A percentile compares a stretch with the other conserved stretches of the same genome.
Evolutionary conservation across 257 asterid genomes (phyloP).

Genomic region (Przewalskia tangutica): DNA sequence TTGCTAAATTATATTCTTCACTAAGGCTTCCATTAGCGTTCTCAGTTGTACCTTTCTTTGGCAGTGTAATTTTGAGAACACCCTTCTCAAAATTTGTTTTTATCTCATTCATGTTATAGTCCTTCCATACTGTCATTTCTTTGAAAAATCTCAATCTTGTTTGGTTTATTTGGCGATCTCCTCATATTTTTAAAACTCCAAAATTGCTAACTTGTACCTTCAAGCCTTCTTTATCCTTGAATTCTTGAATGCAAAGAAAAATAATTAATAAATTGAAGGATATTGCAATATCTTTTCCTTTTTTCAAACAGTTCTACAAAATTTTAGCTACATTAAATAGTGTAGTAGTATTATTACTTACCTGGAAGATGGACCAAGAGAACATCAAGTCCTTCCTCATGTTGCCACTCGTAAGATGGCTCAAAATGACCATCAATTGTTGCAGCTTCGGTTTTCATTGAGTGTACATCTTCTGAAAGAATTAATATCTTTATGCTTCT

Average conservation of each 20-base stretch:
- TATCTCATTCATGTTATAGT: slow-evolving; percentile 21
- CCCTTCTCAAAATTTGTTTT: slow-evolving; percentile 28
- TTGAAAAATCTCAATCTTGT: slow-evolving; percentile 19
- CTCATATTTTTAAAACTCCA: slow-evolving; percentile 30
- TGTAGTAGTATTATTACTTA: neutral
- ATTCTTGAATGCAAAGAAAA: slow-evolving; percentile 21
- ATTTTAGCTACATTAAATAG: neutral
- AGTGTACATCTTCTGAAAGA: too few relatives aligned
- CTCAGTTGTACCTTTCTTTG: slow-evolving; percentile 9
- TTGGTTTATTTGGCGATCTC: slow-evolving; percentile 20
- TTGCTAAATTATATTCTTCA: neutral
- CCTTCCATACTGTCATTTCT: slow-evolving; percentile 22
- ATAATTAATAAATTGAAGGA: neutral
- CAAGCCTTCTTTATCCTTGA: slow-evolving; percentile 39
- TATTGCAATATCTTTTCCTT: neutral
- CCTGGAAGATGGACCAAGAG: slow-evolving; percentile 6
- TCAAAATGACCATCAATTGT: neutral
- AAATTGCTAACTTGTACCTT: slow-evolving; percentile 40
- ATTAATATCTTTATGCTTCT: too few relatives aligned
- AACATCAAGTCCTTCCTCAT: neutral
- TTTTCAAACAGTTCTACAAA: neutral
- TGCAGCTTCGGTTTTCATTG: too few relatives aligned
- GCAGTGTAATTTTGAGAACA: slow-evolving; percentile 33
- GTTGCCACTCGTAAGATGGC: neutral
- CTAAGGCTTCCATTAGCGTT: neutral